Base-by-base conservation (phyloP, 1,284 basidiomycete species). In the Malassezia obtusa region DNA sequence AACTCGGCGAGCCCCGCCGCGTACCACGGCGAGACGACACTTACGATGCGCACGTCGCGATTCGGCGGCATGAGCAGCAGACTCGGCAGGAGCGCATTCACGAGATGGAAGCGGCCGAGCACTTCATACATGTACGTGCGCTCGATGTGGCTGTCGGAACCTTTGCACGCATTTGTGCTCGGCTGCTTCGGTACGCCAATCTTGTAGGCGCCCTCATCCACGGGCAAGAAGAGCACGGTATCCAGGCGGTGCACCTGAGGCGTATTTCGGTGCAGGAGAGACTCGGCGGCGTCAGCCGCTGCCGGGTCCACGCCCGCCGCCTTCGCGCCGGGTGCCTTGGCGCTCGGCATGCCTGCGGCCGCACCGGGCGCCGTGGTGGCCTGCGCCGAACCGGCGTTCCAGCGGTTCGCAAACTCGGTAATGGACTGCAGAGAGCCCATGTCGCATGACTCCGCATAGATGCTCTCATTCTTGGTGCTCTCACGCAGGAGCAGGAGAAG, bases 381-480 rank as follows among this genome's bases (percentile, higher is more conserved):
- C 30, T 44, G 32, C 11, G 11, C 15, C 4, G 25, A 12, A 17
- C 65, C 67, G 3, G 54, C 35, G 28, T 64, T 63, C 68, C 68
- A 71, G 11, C 57, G 45, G 36, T 58, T 51, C 8, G 60, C 58
- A 37, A 71, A 71, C 2, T 45, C 45, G 10, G 55, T 47, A 33
- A 71, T 48, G 17, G 60, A 60, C 26, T 46, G 35, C 10, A 66
- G 36, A 14, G 50, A 43, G 1, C 36, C 49, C n/a, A 70, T 40
- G 36, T 71, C 62, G 52, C 68, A 71, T 50, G 63, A 32, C 33
- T 71, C 68, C 2, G 68, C 68, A 40, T 63, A 71, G 21, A 71
- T 61, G 24, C 63, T 59, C 35, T 66, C 62, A 53, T 56, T 64
- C 21, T 49, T 52, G 0, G 67, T 64, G 25, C 63, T 62, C 47